A percentile compares a stretch with the other conserved stretches of the same genome.
Evolutionary conservation across 2,329 filamentous ascomycete species (phyloP).

Genomic region (Penicillium sp.): DNA sequence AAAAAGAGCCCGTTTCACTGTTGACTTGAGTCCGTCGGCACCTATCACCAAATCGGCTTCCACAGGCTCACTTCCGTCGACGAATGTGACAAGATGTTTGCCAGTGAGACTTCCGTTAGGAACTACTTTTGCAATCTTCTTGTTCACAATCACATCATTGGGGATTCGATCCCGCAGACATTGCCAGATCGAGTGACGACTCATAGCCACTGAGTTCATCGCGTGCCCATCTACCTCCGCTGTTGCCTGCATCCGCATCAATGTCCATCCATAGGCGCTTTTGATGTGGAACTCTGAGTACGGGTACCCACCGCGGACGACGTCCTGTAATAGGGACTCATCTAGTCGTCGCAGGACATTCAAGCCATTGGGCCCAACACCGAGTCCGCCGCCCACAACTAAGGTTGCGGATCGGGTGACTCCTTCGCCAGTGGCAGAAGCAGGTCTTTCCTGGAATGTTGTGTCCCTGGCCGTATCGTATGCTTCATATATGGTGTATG

Average conservation of each 20-base stretch:
- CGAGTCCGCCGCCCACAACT: conserved; percentile 41
- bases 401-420: conserved; percentile 35
- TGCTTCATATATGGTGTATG: conserved; percentile 44
- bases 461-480: conserved; percentile 34
- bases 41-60: conserved; percentile 47
- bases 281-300: conserved; percentile 34
- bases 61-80: conserved; percentile 31
- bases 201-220: conserved; percentile 37
- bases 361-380: conserved; percentile 43
- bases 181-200: conserved; percentile 42
- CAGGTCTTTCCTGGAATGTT: conserved; percentile 15
- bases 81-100: conserved; percentile 34
- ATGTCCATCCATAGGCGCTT: conserved; percentile 35
- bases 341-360: conserved; percentile 40
- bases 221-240: conserved; percentile 1
- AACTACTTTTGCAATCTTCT: conserved; percentile 32
- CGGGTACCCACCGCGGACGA: conserved; percentile 37
- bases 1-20: conserved; percentile 39
- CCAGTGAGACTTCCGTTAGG: conserved; percentile 20
- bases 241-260: conserved; percentile 27
- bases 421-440: conserved; percentile 9
- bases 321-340: conserved; percentile 32
- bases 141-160: conserved; percentile 34
- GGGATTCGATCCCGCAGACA: conserved; percentile 38
- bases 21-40: conserved; percentile 44